Conservation (phyloP, 257 asterid genomes). For the Datura wrightii region DNA sequence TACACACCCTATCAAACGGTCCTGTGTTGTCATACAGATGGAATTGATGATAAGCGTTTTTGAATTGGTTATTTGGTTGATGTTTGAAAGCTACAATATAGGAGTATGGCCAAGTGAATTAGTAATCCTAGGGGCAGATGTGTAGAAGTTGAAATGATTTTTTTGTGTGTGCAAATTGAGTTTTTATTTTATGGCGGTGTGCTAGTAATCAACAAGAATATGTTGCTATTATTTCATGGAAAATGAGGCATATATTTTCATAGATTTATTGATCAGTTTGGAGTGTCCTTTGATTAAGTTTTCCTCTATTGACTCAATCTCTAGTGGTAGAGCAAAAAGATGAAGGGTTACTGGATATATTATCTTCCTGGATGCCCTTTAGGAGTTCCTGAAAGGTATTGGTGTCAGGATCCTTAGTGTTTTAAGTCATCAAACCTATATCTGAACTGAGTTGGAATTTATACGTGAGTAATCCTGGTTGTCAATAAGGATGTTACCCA, state of each 20-base stretch:
- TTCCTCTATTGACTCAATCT: constrained; percentile 3
- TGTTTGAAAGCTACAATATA: neutral
- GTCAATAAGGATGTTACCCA: neutral
- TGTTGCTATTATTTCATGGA: constrained; percentile 1
- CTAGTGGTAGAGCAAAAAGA: neutral
- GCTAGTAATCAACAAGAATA: neutral
- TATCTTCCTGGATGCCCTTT: constrained; percentile 14
- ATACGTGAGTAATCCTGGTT: neutral
- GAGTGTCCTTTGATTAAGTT: neutral
- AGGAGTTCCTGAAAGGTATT: neutral
- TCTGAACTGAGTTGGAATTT: constrained; percentile 13
- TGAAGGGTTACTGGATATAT: neutral
- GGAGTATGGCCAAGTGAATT: constrained; percentile 6
- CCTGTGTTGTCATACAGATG: neutral
- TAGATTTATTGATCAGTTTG: neutral
- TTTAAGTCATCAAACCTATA: neutral
- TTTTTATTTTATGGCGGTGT: neutral
- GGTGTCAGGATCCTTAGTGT: neutral
- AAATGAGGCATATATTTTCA: neutral
- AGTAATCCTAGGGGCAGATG: constrained; percentile 21
- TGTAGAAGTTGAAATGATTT: neutral
- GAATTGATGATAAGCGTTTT: neutral
- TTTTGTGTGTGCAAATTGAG: neutral
- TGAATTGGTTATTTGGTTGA: constrained; percentile 5
- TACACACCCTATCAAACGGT: too few relatives aligned